A percentile compares a stretch with the other conserved stretches of the same genome.
Conservation (phyloP, 148 eudicot genomes). For the Salicornia ramosissima region DNA sequence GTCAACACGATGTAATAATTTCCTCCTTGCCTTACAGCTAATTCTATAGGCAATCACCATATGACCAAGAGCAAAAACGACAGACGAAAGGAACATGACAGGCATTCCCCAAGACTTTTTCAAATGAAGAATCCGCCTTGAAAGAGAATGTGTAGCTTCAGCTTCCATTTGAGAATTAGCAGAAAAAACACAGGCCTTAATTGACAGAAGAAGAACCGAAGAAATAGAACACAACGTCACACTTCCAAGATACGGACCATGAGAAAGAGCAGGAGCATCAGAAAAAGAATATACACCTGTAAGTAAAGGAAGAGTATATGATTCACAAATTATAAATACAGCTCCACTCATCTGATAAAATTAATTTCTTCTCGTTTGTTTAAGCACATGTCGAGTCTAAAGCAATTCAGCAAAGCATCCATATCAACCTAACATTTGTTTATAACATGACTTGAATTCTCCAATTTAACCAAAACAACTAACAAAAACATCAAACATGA, state of each 20-base stretch:
- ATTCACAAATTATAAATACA: not conserved
- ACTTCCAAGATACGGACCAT: conserved; percentile 90
- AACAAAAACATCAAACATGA: not conserved
- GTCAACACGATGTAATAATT: conserved; percentile 82
- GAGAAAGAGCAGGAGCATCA: conserved; percentile 83
- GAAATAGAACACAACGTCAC: conserved; percentile 66
- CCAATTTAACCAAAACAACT: conserved; percentile 2
- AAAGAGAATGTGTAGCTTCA: conserved; percentile 65
- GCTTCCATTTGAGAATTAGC: conserved; percentile 75
- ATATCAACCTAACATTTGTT: not conserved
- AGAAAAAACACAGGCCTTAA: conserved; percentile 85
- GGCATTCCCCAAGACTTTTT: conserved; percentile 99
- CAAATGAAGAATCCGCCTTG: conserved; percentile 70
- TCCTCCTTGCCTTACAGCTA: conserved; percentile 88
- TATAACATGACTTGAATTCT: not conserved
- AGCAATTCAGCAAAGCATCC: not conserved
- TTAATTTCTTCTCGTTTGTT: not conserved
- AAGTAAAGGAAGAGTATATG: not conserved
- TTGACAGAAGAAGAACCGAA: conserved; percentile 72
- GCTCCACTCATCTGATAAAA: not conserved
- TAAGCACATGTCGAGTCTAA: not conserved
- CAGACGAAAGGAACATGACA: conserved; percentile 89
- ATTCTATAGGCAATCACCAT: conserved; percentile 87
- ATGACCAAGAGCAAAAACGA: conserved; percentile 96
- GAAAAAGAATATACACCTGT: conserved; percentile 83